These are phyloP conservation scores for Moniliophthora roreri DNA, from an alignment of 1,284 basidiomycete genomes.

Conservation along the genomic window DNA sequence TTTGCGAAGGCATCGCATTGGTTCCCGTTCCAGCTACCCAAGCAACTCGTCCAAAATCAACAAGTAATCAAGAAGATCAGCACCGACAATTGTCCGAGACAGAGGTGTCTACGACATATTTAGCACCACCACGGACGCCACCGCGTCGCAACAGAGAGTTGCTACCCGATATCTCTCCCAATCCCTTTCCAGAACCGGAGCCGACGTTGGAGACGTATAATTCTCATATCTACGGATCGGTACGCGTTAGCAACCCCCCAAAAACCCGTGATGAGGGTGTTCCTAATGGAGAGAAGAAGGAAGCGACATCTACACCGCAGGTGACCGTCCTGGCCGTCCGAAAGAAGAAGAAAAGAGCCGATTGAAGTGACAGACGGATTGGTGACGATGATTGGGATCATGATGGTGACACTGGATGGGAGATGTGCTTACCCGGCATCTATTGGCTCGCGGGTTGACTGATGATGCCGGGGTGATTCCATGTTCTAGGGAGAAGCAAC, in stretches of 20 bases:
- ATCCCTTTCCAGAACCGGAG: conserved; percentile 64
- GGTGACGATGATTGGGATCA: conserved; percentile 9
- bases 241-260: conserved; percentile 44
- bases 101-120: conserved; percentile 20
- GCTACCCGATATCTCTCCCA: conserved; percentile 55
- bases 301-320: conserved; percentile 22
- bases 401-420: conserved; percentile 4
- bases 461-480: too few relatives aligned
- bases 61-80: neutral
- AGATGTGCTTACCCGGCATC: neutral
- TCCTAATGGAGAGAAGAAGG: conserved; percentile 17
- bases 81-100: conserved; percentile 39
- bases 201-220: conserved; percentile 59
- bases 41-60: conserved; percentile 10
- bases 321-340: conserved; percentile 61
- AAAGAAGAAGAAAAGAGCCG: conserved; percentile 57
- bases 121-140: conserved; percentile 48
- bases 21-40: conserved; percentile 23
- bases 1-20: conserved; percentile 61
- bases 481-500: too few relatives aligned
- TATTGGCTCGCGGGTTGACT: too few relatives aligned
- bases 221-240: conserved; percentile 54
- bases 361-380: conserved; percentile 21
- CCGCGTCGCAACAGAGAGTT: conserved; percentile 35
- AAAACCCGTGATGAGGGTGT: conserved; percentile 13